Evolutionary conservation across 371 early-diverging fungal species (phyloP).

Genomic region (Neoconidiobolus thromboides): DNA sequence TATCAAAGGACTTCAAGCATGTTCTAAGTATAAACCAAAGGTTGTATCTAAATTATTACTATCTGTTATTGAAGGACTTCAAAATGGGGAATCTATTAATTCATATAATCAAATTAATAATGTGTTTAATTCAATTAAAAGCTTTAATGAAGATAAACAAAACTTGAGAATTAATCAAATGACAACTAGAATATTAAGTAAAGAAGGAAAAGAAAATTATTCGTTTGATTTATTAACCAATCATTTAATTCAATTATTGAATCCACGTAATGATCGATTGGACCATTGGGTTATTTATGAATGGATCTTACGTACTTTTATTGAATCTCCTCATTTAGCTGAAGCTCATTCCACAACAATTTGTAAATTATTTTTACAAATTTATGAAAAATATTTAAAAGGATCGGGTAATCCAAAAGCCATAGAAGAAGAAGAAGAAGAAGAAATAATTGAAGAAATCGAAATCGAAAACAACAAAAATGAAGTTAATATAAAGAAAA

Average conservation of each 20-base stretch:
- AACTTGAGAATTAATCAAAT: background rate
- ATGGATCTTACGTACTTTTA: slow-evolving; percentile 41
- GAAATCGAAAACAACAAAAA: too few species aligned
- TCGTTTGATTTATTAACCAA: background rate
- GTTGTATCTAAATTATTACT: slow-evolving; percentile 41
- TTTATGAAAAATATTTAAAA: slow-evolving; percentile 31
- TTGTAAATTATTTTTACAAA: slow-evolving; percentile 51
- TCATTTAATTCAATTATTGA: slow-evolving; percentile 10
- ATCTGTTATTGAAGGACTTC: slow-evolving; percentile 29
- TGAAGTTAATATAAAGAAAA: too few species aligned
- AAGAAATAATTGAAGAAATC: too few species aligned
- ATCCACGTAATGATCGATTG: slow-evolving; percentile 28
- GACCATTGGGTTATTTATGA: slow-evolving; percentile 61
- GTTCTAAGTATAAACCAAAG: slow-evolving; percentile 26
- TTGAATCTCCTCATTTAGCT: slow-evolving; percentile 37
- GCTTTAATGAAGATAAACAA: background rate
- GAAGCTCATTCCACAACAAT: slow-evolving; percentile 48
- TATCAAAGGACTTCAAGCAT: slow-evolving; percentile 27
- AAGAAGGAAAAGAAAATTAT: slow-evolving; percentile 9
- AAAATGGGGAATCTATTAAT: slow-evolving; percentile 26
- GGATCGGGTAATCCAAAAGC: slow-evolving; percentile 17
- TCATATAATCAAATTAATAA: slow-evolving; percentile 28
- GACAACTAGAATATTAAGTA: slow-evolving; percentile 9
- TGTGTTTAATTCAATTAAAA: slow-evolving; percentile 12
- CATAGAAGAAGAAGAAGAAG: slow-evolving; percentile 17